Conservation (phyloP, 805 yeast species). For the Saturnispora zaruensis region DNA sequence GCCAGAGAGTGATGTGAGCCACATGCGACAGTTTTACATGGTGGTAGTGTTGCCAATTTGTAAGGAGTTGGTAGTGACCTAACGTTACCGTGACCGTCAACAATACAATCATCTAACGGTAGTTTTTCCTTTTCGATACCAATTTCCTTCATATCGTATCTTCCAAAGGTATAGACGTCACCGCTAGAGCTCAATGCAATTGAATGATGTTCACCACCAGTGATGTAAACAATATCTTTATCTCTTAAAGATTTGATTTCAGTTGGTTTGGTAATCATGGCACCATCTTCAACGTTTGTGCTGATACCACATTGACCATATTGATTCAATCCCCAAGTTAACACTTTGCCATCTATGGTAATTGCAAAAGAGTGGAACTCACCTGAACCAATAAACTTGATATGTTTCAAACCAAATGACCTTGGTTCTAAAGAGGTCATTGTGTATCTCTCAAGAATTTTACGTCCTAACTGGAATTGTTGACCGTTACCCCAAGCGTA, state of each 20-base stretch:
- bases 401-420: slow-evolving; percentile 71
- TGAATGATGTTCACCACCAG: slow-evolving; percentile 95
- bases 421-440: slow-evolving; percentile 69
- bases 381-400: slow-evolving; percentile 80
- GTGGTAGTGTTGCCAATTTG: slow-evolving; percentile 48
- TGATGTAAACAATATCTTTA: slow-evolving; percentile 50
- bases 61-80: slow-evolving; percentile 87
- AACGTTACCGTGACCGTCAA: slow-evolving; percentile 70
- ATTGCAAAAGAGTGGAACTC: slow-evolving; percentile 95
- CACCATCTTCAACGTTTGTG: slow-evolving; percentile 65
- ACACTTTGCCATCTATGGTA: slow-evolving; percentile 58
- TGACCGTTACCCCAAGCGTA: slow-evolving; percentile 98
- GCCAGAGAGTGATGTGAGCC: slow-evolving; percentile 95
- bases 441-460: slow-evolving; percentile 70
- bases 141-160: slow-evolving; percentile 87
- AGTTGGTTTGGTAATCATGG: slow-evolving; percentile 70
- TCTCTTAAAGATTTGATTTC: slow-evolving; percentile 55
- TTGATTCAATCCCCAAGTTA: slow-evolving; percentile 94
- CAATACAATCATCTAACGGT: slow-evolving; percentile 61
- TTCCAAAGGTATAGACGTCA: slow-evolving; percentile 75
- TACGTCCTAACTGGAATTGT: slow-evolving; percentile 84
- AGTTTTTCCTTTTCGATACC: slow-evolving; percentile 64
- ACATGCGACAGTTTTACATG: slow-evolving; percentile 52
- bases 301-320: slow-evolving; percentile 92
- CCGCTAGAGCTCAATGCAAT: slow-evolving; percentile 68